Evolutionary conservation across 1,284 basidiomycete genomes (phyloP).

Genomic region (Melampsora occidentalis): DNA sequence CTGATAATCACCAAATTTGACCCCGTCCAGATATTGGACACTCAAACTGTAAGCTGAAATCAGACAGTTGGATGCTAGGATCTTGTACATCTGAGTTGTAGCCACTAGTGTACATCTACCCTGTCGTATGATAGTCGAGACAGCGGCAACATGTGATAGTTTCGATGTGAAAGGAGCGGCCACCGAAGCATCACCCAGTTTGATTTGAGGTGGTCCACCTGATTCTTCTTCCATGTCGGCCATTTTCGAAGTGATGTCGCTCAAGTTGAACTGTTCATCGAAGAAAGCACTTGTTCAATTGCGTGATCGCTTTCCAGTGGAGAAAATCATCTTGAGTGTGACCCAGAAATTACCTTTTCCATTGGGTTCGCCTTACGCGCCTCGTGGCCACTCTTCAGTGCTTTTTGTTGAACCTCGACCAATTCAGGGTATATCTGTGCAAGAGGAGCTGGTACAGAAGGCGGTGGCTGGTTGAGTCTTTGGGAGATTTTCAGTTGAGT

Average conservation of each 20-base stretch:
- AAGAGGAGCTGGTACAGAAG: conserved; percentile 72
- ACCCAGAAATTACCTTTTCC: conserved; percentile 66
- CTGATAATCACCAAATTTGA: conserved; percentile 91
- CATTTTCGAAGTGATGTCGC: conserved; percentile 79
- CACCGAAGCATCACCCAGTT: conserved; percentile 91
- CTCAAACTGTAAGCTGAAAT: conserved; percentile 93
- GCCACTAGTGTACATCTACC: conserved; percentile 94
- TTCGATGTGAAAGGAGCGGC: conserved; percentile 96
- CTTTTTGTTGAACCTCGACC: conserved; percentile 80
- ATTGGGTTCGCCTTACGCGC: conserved; percentile 77
- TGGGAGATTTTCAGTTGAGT: conserved; percentile 83
- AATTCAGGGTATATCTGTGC: conserved; percentile 80
- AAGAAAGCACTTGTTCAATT: conserved; percentile 46
- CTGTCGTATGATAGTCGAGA: conserved; percentile 91
- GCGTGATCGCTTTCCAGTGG: background rate
- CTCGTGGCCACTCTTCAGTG: conserved; percentile 63
- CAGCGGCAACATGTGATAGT: conserved; percentile 87
- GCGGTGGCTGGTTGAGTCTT: conserved; percentile 84
- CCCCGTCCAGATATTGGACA: conserved; percentile 92
- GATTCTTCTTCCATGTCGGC: conserved; percentile 88
- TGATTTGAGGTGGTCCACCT: conserved; percentile 84
- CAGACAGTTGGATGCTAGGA: conserved; percentile 87
- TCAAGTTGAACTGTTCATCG: conserved; percentile 71
- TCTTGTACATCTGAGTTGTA: conserved; percentile 98
- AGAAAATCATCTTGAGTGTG: background rate